phyloP scores from a whole-genome alignment of 352 stramenopile species.

The Globisporangium splendens region DNA sequence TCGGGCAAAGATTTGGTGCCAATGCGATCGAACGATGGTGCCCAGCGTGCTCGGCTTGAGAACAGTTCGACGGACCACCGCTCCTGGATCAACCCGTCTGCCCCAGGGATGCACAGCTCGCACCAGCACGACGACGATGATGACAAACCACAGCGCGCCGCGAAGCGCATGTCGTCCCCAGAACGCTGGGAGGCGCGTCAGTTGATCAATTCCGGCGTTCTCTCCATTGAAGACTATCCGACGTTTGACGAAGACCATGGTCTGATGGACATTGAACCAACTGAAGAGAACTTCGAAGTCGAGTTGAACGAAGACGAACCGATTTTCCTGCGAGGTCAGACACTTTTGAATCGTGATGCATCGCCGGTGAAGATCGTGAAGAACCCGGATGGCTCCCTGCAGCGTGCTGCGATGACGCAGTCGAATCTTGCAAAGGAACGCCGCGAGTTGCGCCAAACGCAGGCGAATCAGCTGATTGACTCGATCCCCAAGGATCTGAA shows the following conservation, averaged over 20 bases:
- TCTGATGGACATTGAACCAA: conserved; percentile 75
- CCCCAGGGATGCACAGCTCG: conserved; percentile 69
- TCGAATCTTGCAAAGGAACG: conserved; percentile 96
- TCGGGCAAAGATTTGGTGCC: conserved; percentile 94
- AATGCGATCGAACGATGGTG: conserved; percentile 70
- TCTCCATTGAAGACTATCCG: conserved; percentile 97
- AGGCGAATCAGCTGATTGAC: conserved; percentile 96
- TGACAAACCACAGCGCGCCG: conserved; percentile 60
- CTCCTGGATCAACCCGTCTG: conserved; percentile 85
- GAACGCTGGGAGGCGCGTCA: conserved; percentile 97
- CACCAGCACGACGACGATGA: conserved; percentile 67
- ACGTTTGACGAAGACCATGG: conserved; percentile 96
- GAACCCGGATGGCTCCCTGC: conserved; percentile 98
- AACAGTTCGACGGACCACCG: conserved; percentile 48
- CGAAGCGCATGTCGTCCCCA: conserved; percentile 92
- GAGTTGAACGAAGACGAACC: conserved; percentile 97
- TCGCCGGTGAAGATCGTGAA: conserved; percentile 98
- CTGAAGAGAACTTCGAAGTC: conserved; percentile 89
- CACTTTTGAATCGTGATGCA: conserved; percentile 86
- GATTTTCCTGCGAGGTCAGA: conserved; percentile 96
- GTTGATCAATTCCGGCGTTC: conserved; percentile 96
- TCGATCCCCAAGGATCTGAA: conserved; percentile 99
- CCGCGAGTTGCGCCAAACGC: conserved; percentile 94
- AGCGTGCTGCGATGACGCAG: conserved; percentile 97
- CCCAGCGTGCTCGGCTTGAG: conserved; percentile 48